Percentiles rank a stretch among this genome's conserved stretches.
Conservation (phyloP, 345 rosid genomes). For the Citrus unshiu region DNA sequence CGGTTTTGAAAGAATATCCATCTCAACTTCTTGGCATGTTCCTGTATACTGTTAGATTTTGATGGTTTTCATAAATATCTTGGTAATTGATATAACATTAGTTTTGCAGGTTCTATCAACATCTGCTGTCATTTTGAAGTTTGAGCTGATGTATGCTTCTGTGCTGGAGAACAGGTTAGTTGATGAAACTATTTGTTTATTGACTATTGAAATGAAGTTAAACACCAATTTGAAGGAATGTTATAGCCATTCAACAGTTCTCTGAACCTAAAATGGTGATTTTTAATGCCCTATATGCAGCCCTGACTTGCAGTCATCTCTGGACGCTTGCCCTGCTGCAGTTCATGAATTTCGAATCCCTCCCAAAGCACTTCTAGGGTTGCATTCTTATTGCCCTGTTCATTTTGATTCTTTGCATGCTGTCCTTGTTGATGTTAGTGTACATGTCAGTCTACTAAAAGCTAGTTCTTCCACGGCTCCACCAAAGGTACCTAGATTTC, state of each 20-base stretch:
- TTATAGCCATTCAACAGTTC: neutral
- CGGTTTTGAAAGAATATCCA: neutral
- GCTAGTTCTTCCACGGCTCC: slow-evolving; percentile 39
- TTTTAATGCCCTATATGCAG: slow-evolving; percentile 29
- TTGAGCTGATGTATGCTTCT: slow-evolving; percentile 87
- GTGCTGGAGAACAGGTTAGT: slow-evolving; percentile 49
- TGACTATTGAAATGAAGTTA: neutral
- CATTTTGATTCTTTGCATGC: slow-evolving; percentile 88
- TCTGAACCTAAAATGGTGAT: slow-evolving; percentile 4
- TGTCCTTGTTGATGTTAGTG: slow-evolving; percentile 74
- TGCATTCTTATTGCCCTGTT: slow-evolving; percentile 94
- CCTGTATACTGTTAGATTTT: neutral
- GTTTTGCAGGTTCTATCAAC: slow-evolving; percentile 54
- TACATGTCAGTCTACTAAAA: slow-evolving; percentile 70
- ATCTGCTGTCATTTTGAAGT: slow-evolving; percentile 81
- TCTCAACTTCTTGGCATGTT: slow-evolving; percentile 2
- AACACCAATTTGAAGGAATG: neutral
- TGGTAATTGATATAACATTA: neutral
- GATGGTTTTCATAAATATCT: neutral
- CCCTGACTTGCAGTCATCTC: slow-evolving; percentile 41
- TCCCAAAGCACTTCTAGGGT: slow-evolving; percentile 84
- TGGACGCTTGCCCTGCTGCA: slow-evolving; percentile 56
- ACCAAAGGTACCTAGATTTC: slow-evolving; percentile 55
- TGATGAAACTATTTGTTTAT: neutral
- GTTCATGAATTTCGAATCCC: slow-evolving; percentile 90